A percentile compares a stretch with the other conserved stretches of the same genome.
Evolutionary conservation across 192 early-diverging fungal genomes (phyloP).

Genomic region (Linnemannia zychae): DNA sequence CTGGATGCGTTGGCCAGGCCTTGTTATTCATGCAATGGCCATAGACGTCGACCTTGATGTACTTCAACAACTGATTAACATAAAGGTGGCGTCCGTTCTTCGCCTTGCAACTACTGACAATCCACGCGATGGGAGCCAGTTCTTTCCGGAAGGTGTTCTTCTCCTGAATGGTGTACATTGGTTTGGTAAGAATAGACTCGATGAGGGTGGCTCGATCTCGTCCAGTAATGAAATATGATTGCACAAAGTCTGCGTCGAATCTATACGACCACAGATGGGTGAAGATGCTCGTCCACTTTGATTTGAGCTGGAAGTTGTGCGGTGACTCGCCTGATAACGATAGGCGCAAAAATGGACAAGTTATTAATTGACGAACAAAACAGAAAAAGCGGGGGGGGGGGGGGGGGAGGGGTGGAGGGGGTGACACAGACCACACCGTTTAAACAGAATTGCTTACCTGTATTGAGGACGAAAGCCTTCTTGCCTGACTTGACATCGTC

Average conservation of each 20-base stretch:
- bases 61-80: conserved; percentile 43
- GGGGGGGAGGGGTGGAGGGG: too few relatives aligned
- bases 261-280: conserved; percentile 31
- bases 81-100: conserved; percentile 41
- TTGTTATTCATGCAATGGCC: conserved; percentile 43
- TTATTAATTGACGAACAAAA: too few relatives aligned
- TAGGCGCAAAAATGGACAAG: too few relatives aligned
- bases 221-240: conserved; percentile 18
- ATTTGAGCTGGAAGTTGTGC: conserved; percentile 6
- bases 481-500: not conserved
- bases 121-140: conserved; percentile 49
- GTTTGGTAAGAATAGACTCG: not conserved
- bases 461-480: not conserved
- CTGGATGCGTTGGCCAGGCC: conserved; percentile 31
- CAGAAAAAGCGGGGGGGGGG: too few relatives aligned
- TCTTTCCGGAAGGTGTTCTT: conserved; percentile 23
- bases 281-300: conserved; percentile 23
- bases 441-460: not conserved
- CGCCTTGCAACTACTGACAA: conserved; percentile 37
- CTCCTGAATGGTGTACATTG: conserved; percentile 12
- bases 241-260: conserved; percentile 27
- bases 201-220: conserved; percentile 12
- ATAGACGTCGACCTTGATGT: conserved; percentile 50
- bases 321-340: conserved; percentile 23
- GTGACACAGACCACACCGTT: not conserved